Percentiles rank a stretch among this genome's conserved stretches.
phyloP scores from a whole-genome alignment of 2,329 filamentous ascomycete species.

The Diplodia corticola region DNA sequence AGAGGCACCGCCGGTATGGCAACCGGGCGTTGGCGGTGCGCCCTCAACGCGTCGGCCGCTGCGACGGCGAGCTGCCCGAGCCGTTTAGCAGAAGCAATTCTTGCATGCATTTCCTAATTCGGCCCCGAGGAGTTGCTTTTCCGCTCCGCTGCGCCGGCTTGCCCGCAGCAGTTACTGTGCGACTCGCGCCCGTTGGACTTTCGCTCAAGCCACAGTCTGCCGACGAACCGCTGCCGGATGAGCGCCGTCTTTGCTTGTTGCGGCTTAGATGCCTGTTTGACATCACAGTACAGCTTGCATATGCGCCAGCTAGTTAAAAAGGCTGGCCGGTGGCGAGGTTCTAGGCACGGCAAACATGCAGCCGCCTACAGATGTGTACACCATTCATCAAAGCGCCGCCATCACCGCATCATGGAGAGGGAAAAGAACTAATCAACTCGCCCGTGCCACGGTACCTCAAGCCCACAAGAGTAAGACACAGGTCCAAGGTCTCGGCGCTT shows the following conservation, averaged over 20 bases:
- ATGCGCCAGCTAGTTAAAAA: background rate
- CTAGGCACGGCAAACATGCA: constrained; percentile 2
- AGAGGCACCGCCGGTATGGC: background rate
- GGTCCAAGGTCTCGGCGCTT: background rate
- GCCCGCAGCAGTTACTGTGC: constrained; percentile 1
- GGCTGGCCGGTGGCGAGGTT: background rate
- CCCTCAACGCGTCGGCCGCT: background rate
- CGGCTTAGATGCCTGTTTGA: constrained; percentile 3
- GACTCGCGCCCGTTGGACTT: background rate
- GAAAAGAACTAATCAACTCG: constrained; percentile 9
- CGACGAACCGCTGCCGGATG: constrained; percentile 6
- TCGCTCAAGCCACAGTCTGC: constrained; percentile 3
- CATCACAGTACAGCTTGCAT: background rate
- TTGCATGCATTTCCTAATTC: background rate
- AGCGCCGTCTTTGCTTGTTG: background rate
- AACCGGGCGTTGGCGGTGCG: background rate
- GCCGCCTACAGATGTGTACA: background rate
- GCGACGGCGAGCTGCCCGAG: background rate
- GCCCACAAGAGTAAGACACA: background rate
- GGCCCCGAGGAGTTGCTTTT: constrained; percentile 10
- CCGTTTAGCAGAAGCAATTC: constrained; percentile 2
- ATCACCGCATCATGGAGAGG: background rate
- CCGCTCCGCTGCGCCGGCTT: background rate
- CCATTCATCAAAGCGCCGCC: constrained; percentile 5
- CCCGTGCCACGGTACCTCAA: background rate